Evolutionary conservation across 176 grass and related monocot genomes (phyloP), one percentile per base, ranked within the genome.

Genomic region (Phragmites australis): DNA sequence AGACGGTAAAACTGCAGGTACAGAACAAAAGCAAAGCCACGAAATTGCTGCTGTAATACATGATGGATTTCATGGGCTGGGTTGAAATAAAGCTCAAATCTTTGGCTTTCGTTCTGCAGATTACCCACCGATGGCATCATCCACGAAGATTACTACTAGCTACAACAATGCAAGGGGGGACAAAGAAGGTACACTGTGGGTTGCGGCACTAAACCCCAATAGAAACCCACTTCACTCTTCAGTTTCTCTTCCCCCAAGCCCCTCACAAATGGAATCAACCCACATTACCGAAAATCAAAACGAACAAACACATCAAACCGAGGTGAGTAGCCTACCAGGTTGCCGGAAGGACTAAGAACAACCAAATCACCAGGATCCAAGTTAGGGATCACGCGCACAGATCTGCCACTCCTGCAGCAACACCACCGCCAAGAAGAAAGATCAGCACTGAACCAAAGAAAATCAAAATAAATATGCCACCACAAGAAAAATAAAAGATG

Each of bases 391-490:
- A 15, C 62, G 30, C 40, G 1, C 15, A 71, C 81, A 74, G 87
- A 88, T 88, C 87, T 68, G 60, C 81, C 72, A 31, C 27, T 75
- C 57, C 58, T 83, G 74, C 81, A 60, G 18, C 56, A 19, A 7
- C 47, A 67, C 13, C 59, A 27, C 6, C 48, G 50, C 34, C 49
- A 65, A 56, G 65, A 63, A 32, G 40, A 70, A 22, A 65, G 72
- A 82, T 89, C 82, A 77, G 82, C 16, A 44, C 30, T 43, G 43
- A 16, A 42, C 59, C 52, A 65, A 13, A 15, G 32, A 3, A 58
- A 49, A 15, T 18, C 61, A 54, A 4, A 46, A 26, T 21, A 32
- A 63, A 67, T 67, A 47, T 16, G n/a, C 21, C 29, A 59, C 29
- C 18, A 16, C 48, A 14, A 55, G 15, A 29, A 32, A 56, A 18